Percentiles rank a stretch among this genome's conserved stretches.
phyloP scores from a whole-genome alignment of 2,329 filamentous ascomycete genomes.

The Elsinoe australis region DNA sequence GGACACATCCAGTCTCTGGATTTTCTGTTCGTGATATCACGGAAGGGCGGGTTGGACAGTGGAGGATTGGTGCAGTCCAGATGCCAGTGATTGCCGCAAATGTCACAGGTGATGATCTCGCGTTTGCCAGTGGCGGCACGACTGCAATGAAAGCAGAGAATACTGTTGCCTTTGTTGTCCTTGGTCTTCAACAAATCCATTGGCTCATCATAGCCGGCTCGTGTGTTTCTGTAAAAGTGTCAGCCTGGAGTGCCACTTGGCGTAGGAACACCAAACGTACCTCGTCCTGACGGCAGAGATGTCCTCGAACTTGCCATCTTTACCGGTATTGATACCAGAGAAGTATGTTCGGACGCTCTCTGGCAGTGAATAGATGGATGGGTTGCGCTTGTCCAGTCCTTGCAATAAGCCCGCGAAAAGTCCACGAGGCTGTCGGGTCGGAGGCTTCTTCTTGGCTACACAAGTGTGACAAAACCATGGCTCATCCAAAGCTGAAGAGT shows the following conservation, averaged over 20 bases:
- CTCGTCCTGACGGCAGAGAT: constrained; percentile 46
- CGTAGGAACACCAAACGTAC: constrained; percentile 41
- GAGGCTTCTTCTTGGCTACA: constrained; percentile 36
- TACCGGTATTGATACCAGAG: constrained; percentile 66
- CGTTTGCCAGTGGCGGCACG: constrained; percentile 55
- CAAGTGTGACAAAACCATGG: constrained; percentile 78
- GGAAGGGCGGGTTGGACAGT: constrained; percentile 65
- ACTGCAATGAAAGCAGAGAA: constrained; percentile 72
- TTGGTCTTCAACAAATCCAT: constrained; percentile 35
- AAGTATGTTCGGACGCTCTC: constrained; percentile 65
- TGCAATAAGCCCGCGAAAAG: constrained; percentile 58
- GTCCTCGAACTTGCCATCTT: constrained; percentile 76
- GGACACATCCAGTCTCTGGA: constrained; percentile 80
- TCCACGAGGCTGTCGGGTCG: constrained; percentile 40
- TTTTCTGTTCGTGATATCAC: constrained; percentile 44
- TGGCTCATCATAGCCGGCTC: constrained; percentile 40
- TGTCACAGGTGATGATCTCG: constrained; percentile 78
- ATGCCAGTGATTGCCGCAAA: constrained; percentile 78
- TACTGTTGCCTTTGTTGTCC: constrained; percentile 63
- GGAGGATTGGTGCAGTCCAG: constrained; percentile 86
- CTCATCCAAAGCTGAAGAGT: constrained; percentile 50
- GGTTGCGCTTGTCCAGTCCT: constrained; percentile 32
- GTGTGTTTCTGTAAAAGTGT: constrained; percentile 22
- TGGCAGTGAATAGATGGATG: constrained; percentile 50
- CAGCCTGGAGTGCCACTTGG: constrained; percentile 12